These are phyloP conservation scores for Mycena kentingensis DNA, from an alignment of 768 basidiomycete species.

Conservation along the genomic window DNA sequence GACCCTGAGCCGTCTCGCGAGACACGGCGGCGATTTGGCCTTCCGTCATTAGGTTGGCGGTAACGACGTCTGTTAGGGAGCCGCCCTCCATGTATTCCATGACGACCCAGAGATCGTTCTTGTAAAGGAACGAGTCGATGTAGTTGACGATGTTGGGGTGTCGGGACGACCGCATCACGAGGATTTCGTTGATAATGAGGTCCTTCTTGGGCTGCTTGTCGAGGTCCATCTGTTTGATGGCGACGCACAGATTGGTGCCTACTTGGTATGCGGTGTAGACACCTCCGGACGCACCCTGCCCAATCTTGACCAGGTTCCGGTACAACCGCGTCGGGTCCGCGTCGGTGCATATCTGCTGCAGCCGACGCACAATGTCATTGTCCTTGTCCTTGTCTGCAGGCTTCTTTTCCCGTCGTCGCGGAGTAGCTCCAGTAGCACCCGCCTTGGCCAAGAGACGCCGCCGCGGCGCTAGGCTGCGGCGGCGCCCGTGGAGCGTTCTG, in stretches of 20 bases:
- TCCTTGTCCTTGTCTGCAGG: constrained; percentile 75
- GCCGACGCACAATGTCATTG: constrained; percentile 86
- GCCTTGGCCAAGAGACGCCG: constrained; percentile 66
- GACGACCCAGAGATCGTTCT: constrained; percentile 98
- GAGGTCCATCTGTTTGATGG: constrained; percentile 99
- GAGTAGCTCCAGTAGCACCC: constrained; percentile 71
- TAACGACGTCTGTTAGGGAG: constrained; percentile 92
- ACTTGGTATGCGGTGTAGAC: constrained; percentile 99
- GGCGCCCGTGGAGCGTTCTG: constrained; percentile 9
- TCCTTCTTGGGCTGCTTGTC: constrained; percentile 99
- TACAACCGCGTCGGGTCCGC: constrained; percentile 96
- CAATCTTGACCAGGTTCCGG: constrained; percentile 92
- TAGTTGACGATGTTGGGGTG: constrained; percentile 99
- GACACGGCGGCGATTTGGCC: constrained; percentile 98
- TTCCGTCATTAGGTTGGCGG: constrained; percentile 95
- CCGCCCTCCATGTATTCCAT: constrained; percentile 99
- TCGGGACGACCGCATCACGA: constrained; percentile 95
- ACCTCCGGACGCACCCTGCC: constrained; percentile 96
- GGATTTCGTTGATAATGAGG: constrained; percentile 98
- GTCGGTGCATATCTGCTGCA: constrained; percentile 95
- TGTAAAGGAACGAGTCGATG: constrained; percentile 97
- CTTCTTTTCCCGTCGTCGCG: constrained; percentile 85
- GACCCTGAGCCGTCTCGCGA: constrained; percentile 87
- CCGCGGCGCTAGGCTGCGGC: constrained; percentile 59
- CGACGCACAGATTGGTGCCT: constrained; percentile 90